Evolutionary conservation across 2,329 filamentous ascomycete species (phyloP), one percentile per base, ranked within the genome.

Genomic region (Microcera coccophila): DNA sequence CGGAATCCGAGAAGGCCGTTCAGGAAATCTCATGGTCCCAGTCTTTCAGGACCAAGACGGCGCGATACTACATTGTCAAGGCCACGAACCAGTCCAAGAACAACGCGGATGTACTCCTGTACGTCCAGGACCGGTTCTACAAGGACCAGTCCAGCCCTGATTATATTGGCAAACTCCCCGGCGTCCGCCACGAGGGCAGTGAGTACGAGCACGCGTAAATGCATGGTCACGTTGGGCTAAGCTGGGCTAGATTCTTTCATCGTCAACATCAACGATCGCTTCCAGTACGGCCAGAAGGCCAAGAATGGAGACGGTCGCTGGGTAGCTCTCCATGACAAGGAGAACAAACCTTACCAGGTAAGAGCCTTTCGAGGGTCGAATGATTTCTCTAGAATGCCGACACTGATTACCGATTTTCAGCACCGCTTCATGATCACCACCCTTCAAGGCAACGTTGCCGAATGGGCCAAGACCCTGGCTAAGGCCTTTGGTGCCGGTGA

Each of bases 201-300:
- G 24, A 38, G 49, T 35, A 11, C 2, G n/a, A 32, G 8, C 4
- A 4, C 15, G n/a, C n/a, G n/a, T n/a, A n/a, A n/a, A n/a, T n/a
- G n/a, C n/a, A n/a, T n/a, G n/a, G n/a, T n/a, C n/a, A n/a, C n/a
- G n/a, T n/a, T n/a, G n/a, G n/a, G 14, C 19, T 4, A 20, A 16
- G 8, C 7, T 14, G 11, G 4, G 1, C 11, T 1, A 54, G 52
- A 18, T n/a, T n/a, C 10, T 2, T 52, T 38, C 33, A 17, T 54
- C 3, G 40, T 54, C 3, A 32, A 1, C 1, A 50, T 54, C 14
- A 45, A 0, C 12, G 50, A 54, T 5, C 36, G 31, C 1, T 54
- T 54, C 34, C 52, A 54, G 31, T 54, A 54, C 4, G 52, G 52
- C 2, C 32, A 54, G 48, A 52, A 46, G 42, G 54, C 46, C 34